Percentiles rank a stretch among this genome's conserved stretches.
These are phyloP conservation scores for Beta corolliflora DNA, from an alignment of 179 eudicot genomes.

Conservation along the genomic window DNA sequence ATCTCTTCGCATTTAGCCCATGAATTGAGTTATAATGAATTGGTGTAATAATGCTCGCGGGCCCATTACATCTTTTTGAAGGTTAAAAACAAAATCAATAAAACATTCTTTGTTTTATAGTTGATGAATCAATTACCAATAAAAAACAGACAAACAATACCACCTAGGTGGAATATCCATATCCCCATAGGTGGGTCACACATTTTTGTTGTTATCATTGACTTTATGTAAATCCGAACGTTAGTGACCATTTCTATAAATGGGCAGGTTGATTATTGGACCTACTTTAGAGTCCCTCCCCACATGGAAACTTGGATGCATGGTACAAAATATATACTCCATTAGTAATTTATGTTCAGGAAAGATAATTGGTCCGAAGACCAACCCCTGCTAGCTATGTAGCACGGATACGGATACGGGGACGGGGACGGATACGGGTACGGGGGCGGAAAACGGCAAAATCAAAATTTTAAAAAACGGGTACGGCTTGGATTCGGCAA, in stretches of 20 bases:
- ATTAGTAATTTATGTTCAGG: no score
- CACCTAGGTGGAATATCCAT: no score
- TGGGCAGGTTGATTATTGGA: background rate
- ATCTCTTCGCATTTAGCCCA: background rate
- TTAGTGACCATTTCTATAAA: background rate
- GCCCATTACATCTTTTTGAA: background rate
- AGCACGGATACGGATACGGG: no score
- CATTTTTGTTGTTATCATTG: background rate
- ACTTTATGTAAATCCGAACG: background rate
- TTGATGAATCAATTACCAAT: background rate
- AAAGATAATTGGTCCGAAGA: no score
- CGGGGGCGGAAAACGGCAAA: no score
- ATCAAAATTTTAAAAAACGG: no score
- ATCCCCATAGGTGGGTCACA: no score
- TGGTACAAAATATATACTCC: no score
- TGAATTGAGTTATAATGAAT: background rate
- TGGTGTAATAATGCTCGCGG: background rate
- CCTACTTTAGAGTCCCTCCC: background rate
- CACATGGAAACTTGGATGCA: background rate
- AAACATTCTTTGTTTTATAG: background rate
- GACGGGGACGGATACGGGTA: no score
- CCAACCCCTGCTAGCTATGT: no score
- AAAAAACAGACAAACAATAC: no score
- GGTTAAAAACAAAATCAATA: background rate
- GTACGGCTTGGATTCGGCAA: no score